Base-by-base conservation (phyloP, 768 basidiomycete species). In the Naematelia encephala region DNA sequence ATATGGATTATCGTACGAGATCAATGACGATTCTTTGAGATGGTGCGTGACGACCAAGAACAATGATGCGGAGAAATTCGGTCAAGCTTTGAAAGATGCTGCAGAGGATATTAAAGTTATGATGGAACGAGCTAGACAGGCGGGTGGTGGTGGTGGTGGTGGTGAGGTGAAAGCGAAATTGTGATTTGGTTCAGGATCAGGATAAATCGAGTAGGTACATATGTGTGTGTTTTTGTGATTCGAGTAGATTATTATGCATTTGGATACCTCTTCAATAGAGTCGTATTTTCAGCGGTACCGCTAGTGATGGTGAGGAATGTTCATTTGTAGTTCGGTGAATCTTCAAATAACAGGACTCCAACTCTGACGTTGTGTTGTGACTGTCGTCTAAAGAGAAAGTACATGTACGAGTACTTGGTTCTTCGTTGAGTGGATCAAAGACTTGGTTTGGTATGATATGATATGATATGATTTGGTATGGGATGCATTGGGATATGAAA, bases 1-100 rank as follows among this genome's bases (percentile, higher is more conserved):
- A 2, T 94, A 90, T 69, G 94, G 94, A 19, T 78, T 97, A 27
- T 85, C 90, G 28, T 98, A 99, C 78, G 82, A 89, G 2, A 93
- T 99, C 70, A 89, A 86, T 28, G 85, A 89, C 59, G 78, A 86
- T 51, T 86, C 87, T 64, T 84, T 98, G 56, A 85, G 90, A 49
- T 97, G 91, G 90, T 91, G 89, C 52, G 87, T 96, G 66, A 94
- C 92, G 64, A 87, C 86, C 54, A 83, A 89, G 56, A 88, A 81
- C 82, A 49, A 83, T 75, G 58, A 82, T 79, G 77, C 79, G 85
- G 68, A 83, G 80, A 74, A 82, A 70, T 90, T 96, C 66, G 81
- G 84, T 45, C 84, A 89, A 67, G 90, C 86, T 71, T 78, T 94
- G 34, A 86, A 82, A 0, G 87, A 89, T 78, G 87, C 91, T 1